These are phyloP conservation scores for Penicillium sp. DNA, from an alignment of 2,329 filamentous ascomycete species.

Conservation along the genomic window DNA sequence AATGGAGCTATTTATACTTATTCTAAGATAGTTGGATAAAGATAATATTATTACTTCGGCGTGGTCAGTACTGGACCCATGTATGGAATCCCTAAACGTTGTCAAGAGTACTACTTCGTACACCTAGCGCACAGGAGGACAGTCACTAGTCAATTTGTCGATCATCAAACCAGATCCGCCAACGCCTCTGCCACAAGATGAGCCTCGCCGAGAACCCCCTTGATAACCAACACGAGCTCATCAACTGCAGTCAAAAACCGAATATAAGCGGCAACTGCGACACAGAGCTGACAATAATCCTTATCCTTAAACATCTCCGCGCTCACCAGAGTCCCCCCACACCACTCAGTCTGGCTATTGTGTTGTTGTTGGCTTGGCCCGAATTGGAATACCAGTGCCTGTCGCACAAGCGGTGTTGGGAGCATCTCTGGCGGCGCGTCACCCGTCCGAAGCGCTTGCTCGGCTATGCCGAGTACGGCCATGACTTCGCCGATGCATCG, in stretches of 20 bases:
- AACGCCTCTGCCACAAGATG: constrained; percentile 33
- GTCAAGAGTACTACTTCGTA: too few species aligned
- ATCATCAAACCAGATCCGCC: constrained; percentile 6
- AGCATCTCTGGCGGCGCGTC: constrained; percentile 55
- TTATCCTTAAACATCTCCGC: constrained; percentile 45
- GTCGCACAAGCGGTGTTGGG: constrained; percentile 52
- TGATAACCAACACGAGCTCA: constrained; percentile 52
- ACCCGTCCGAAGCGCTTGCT: constrained; percentile 55
- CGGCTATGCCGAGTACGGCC: constrained; percentile 54
- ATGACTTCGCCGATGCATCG: constrained; percentile 55
- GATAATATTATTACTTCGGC: too few species aligned
- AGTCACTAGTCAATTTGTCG: too few species aligned
- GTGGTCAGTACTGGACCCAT: too few species aligned
- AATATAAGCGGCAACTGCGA: constrained; percentile 52
- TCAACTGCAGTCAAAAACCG: constrained; percentile 51
- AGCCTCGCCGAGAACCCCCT: constrained; percentile 51
- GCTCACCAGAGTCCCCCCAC: constrained; percentile 33
- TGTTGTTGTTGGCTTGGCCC: constrained; percentile 25
- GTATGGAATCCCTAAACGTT: too few species aligned
- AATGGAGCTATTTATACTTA: too few species aligned
- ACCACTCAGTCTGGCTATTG: too few species aligned
- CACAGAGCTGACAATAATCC: constrained; percentile 54
- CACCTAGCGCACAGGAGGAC: too few species aligned
- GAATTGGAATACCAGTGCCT: constrained; percentile 32
- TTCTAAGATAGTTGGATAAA: too few species aligned